These are phyloP conservation scores for Aspergillus sp. DNA, from an alignment of 2,329 filamentous ascomycete species.

Conservation along the genomic window DNA sequence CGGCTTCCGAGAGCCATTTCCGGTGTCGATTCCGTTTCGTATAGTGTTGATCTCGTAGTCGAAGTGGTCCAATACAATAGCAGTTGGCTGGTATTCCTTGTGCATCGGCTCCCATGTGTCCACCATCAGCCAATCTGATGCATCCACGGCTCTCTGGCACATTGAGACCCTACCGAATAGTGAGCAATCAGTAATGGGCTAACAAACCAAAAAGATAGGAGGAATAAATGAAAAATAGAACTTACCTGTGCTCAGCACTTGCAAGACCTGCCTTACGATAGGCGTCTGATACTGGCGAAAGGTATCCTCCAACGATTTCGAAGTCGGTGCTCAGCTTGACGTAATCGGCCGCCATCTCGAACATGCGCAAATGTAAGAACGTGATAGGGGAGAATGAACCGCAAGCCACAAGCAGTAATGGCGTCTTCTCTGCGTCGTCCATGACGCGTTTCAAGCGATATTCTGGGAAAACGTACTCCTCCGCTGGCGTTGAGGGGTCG, in stretches of 20 bases:
- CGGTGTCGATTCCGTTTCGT: conserved; percentile 69
- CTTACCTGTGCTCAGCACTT: conserved; percentile 65
- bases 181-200: background rate
- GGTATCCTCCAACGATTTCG: conserved; percentile 82
- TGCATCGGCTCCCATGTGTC: conserved; percentile 88
- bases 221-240: background rate
- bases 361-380: conserved; percentile 72
- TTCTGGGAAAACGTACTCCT: conserved; percentile 47
- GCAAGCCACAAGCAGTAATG: conserved; percentile 49
- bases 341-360: conserved; percentile 82
- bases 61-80: conserved; percentile 86
- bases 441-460: conserved; percentile 47
- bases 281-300: conserved; percentile 73
- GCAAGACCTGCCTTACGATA: conserved; percentile 82
- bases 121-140: conserved; percentile 79
- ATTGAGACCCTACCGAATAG: conserved; percentile 66
- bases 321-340: conserved; percentile 73
- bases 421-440: conserved; percentile 48
- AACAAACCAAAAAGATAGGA: background rate
- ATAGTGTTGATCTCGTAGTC: conserved; percentile 84
- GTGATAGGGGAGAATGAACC: conserved; percentile 65
- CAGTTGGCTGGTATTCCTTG: conserved; percentile 82
- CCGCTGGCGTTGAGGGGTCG: conserved; percentile 29
- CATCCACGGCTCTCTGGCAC: conserved; percentile 76
- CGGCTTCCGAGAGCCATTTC: conserved; percentile 63